phyloP scores from a whole-genome alignment of 495 filamentous ascomycete genomes.

The Aspergillus olivimuriae region DNA sequence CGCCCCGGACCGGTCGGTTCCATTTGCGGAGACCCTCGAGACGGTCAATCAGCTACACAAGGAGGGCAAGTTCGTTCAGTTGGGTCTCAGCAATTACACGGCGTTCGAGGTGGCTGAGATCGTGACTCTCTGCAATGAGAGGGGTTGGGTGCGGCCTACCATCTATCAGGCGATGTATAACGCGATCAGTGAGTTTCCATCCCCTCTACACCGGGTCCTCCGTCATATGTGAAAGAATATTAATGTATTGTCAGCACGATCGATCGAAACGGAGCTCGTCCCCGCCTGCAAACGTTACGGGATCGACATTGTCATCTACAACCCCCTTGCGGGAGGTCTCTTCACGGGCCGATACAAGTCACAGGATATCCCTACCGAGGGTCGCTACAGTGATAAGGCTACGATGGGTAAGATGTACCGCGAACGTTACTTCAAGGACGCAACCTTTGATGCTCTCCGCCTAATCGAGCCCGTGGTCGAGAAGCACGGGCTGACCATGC shows the following conservation, averaged over 20 bases:
- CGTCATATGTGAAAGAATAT: conserved; percentile 48
- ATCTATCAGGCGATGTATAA: conserved; percentile 66
- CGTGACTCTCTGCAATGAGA: conserved; percentile 71
- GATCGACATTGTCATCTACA: conserved; percentile 86
- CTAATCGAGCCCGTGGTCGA: conserved; percentile 66
- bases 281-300: conserved; percentile 77
- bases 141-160: conserved; percentile 58
- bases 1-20: conserved; percentile 70
- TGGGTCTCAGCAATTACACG: conserved; percentile 81
- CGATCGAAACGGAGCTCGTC: conserved; percentile 74
- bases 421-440: conserved; percentile 72
- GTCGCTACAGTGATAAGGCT: conserved; percentile 60
- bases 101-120: conserved; percentile 90
- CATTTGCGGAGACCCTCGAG: conserved; percentile 73
- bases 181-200: conserved; percentile 46
- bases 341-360: conserved; percentile 83
- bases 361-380: conserved; percentile 56
- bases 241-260: conserved; percentile 50
- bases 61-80: conserved; percentile 76
- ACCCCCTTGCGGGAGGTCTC: conserved; percentile 78
- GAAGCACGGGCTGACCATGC: conserved; percentile 68
- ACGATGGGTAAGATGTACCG: conserved; percentile 61
- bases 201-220: conserved; percentile 51
- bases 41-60: conserved; percentile 77
- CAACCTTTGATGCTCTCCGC: conserved; percentile 68